Base-by-base conservation (phyloP, 208 protist genomes). In the Novymonas esmeraldas region DNA sequence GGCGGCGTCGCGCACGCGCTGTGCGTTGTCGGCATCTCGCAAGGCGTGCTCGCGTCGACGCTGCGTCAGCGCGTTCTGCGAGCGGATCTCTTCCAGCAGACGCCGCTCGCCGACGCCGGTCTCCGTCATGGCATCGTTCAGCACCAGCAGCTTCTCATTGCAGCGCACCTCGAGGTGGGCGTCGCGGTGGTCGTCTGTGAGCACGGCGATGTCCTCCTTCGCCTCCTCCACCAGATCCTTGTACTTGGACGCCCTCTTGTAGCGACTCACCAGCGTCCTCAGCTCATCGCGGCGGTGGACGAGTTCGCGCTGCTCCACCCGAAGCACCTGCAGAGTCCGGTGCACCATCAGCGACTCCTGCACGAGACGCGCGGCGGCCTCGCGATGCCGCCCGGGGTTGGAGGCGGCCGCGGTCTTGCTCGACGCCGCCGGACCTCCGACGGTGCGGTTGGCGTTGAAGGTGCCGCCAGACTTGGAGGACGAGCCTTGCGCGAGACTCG, bases 131-230 rank as follows among this genome's bases (percentile, higher is more conserved):
- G 42, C 34, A 24, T 70, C 65, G 55, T 79, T 79, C 56, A 80
- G 72, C 10, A 91, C 22, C 20, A 94, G 72, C 24, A 91, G 73
- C 67, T 86, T 89, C 52, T 94, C 88, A 63, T 94, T 94, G 64
- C 79, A 85, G 44, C 84, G 84, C 59, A 94, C 77, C 55, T 82
- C 76, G 2, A 89, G 76, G 54, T 76, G 73, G 5, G 89, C 70
- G 42, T 81, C 78, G 31, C 84, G 82, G 58, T 89, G 70, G 54
- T 91, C 82, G 36, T 88, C 78, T 6, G 31, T 72, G 42, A 89
- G 75, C 31, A 56, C 58, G 14, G 62, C 51, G 41, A 94, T 88
- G 59, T 94, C 82, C 48, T 73, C 29, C 59, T 84, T 87, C 26
- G 70, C 75, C 16, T 65, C 58, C 49, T 85, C 73, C 16, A 90